Conservation (phyloP, 352 stramenopile genomes). For the Globisporangium paroecandrum region DNA sequence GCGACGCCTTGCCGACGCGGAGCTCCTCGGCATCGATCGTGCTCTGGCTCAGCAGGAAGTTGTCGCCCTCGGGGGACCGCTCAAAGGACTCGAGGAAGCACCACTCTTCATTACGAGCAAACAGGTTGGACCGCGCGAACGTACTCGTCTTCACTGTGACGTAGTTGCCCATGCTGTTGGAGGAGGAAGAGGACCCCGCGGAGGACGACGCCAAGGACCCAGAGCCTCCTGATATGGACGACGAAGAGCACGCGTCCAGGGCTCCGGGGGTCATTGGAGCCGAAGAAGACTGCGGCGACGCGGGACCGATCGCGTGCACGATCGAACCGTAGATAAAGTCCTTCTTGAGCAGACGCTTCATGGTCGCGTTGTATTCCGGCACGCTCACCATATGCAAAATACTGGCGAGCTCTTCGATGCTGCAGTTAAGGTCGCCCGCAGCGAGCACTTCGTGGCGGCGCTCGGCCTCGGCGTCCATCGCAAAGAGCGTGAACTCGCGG, state of each 20-base stretch:
- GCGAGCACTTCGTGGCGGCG: conserved; percentile 13
- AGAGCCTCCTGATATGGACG: neutral
- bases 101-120: conserved; percentile 44
- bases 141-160: conserved; percentile 39
- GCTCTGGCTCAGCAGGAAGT: conserved; percentile 30
- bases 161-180: conserved; percentile 19
- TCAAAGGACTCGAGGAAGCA: conserved; percentile 46
- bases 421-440: conserved; percentile 13
- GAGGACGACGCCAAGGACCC: neutral
- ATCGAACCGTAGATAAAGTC: conserved; percentile 45
- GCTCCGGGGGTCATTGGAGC: neutral
- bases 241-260: neutral
- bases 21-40: conserved; percentile 32
- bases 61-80: conserved; percentile 8
- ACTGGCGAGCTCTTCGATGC: conserved; percentile 10
- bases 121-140: conserved; percentile 33
- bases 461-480: conserved; percentile 1
- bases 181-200: neutral
- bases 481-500: conserved; percentile 8
- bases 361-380: conserved; percentile 8
- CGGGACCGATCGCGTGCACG: conserved; percentile 25
- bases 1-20: conserved; percentile 25
- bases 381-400: conserved; percentile 1
- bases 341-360: conserved; percentile 14
- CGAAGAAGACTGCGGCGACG: neutral